These are phyloP conservation scores for Pythium graminicola DNA, from an alignment of 352 stramenopile genomes.

Conservation along the genomic window DNA sequence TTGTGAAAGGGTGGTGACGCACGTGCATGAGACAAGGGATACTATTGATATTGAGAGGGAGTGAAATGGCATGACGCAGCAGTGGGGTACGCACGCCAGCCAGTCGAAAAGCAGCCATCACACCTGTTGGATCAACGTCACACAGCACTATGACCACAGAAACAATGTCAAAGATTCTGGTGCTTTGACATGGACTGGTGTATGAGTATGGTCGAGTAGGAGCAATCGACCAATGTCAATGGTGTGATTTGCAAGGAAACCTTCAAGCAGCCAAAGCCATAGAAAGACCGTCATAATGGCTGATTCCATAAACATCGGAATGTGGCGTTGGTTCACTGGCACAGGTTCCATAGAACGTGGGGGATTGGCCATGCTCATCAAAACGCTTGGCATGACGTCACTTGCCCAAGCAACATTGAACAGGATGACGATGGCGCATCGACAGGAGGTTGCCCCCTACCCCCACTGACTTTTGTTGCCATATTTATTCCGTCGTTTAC, in stretches of 20 bases:
- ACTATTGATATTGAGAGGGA: background rate
- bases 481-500: constrained; percentile 1
- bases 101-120: constrained; percentile 10
- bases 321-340: too few relatives aligned
- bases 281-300: too few relatives aligned
- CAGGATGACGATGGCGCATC: constrained; percentile 12
- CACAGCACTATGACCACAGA: too few relatives aligned
- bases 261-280: too few relatives aligned
- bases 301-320: too few relatives aligned
- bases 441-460: constrained; percentile 4
- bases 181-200: too few relatives aligned
- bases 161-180: too few relatives aligned
- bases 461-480: background rate
- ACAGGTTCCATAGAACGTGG: too few relatives aligned
- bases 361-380: background rate
- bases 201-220: too few relatives aligned
- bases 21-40: background rate
- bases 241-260: too few relatives aligned
- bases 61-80: background rate
- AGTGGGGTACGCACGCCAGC: background rate
- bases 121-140: too few relatives aligned
- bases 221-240: too few relatives aligned
- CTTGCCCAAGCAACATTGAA: background rate
- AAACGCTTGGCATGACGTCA: constrained; percentile 10
- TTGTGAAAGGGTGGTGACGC: background rate